Evolutionary conservation across 108 stramenopile species (phyloP).

Genomic region (Skeletonema costatum): DNA sequence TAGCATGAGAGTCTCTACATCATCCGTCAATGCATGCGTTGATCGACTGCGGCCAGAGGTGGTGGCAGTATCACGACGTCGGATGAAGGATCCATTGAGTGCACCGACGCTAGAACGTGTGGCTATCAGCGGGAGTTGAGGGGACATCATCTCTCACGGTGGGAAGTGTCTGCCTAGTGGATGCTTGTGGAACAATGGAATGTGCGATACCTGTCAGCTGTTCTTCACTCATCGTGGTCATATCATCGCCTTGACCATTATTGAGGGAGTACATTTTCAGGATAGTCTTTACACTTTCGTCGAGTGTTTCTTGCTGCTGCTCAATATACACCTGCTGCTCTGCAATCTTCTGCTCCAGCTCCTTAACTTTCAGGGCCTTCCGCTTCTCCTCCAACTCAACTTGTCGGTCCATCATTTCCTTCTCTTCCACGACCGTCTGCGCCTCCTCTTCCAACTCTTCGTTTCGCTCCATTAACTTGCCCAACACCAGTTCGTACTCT

Average conservation of each 20-base stretch:
- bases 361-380: slow-evolving; percentile 32
- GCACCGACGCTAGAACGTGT: no score
- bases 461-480: slow-evolving; percentile 46
- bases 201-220: slow-evolving; percentile 37
- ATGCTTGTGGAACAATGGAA: slow-evolving; percentile 31
- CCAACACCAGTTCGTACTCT: slow-evolving; percentile 46
- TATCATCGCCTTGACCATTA: slow-evolving; percentile 37
- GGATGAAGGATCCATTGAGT: no score
- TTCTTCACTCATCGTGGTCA: slow-evolving; percentile 42
- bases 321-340: slow-evolving; percentile 44
- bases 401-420: slow-evolving; percentile 38
- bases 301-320: slow-evolving; percentile 48
- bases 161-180: not conserved
- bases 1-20: slow-evolving; percentile 7
- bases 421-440: slow-evolving; percentile 26
- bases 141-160: not conserved
- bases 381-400: slow-evolving; percentile 32
- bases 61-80: no score
- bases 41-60: not conserved
- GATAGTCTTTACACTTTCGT: slow-evolving; percentile 52
- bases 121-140: no score
- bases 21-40: not conserved
- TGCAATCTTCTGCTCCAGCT: slow-evolving; percentile 37
- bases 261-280: slow-evolving; percentile 45
- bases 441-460: slow-evolving; percentile 33